These are phyloP conservation scores for Penicillium mononematosum DNA, from an alignment of 495 filamentous ascomycete genomes.

Conservation along the genomic window DNA sequence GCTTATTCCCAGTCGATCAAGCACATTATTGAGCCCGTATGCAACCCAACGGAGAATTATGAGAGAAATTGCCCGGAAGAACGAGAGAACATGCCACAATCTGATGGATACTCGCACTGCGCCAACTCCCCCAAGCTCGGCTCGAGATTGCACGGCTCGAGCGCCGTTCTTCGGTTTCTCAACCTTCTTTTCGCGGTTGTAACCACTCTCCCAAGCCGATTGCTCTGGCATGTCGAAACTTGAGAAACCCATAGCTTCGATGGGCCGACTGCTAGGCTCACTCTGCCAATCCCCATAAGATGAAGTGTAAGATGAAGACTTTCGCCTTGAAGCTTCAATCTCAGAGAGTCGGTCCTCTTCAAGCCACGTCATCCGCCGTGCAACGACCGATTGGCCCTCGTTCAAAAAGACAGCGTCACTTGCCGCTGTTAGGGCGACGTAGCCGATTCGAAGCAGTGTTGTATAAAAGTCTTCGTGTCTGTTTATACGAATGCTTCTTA, in stretches of 20 bases:
- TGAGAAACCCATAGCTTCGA: conserved; percentile 32
- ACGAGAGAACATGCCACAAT: conserved; percentile 70
- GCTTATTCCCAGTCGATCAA: conserved; percentile 61
- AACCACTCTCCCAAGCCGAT: conserved; percentile 58
- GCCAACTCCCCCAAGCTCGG: conserved; percentile 66
- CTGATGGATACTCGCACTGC: conserved; percentile 69
- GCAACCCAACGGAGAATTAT: conserved; percentile 62
- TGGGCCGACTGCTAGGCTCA: conserved; percentile 30
- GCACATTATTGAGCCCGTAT: conserved; percentile 49
- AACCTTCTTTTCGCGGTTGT: conserved; percentile 62
- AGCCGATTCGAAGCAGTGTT: conserved; percentile 79
- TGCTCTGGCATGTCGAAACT: conserved; percentile 38
- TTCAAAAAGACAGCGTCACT: conserved; percentile 95
- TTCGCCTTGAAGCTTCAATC: conserved; percentile 42
- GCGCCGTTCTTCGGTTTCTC: conserved; percentile 49
- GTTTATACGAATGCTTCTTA: conserved; percentile 73
- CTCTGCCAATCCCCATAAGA: conserved; percentile 26
- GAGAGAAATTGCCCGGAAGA: conserved; percentile 68
- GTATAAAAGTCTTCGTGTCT: conserved; percentile 95
- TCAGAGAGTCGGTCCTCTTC: conserved; percentile 78
- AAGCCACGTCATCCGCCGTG: conserved; percentile 84
- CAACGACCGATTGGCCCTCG: conserved; percentile 73
- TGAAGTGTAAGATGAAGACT: conserved; percentile 16
- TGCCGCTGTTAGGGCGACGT: conserved; percentile 82
- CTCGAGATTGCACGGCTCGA: conserved; percentile 38